phyloP scores from a whole-genome alignment of 352 stramenopile species.

The Pelagophyceae sp. region DNA sequence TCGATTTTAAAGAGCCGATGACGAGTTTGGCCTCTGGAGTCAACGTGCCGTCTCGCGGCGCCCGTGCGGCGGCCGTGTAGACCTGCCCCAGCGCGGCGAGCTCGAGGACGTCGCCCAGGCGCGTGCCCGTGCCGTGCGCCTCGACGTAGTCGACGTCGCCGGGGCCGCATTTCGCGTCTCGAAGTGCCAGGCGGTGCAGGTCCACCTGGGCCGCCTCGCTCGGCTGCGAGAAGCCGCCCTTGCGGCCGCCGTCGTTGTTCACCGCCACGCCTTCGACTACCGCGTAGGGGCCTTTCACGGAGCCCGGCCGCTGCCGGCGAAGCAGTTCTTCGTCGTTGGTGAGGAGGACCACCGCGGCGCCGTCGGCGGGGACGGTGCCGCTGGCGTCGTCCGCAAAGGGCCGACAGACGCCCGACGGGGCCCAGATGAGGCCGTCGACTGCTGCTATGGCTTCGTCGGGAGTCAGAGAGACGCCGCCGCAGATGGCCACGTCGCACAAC shows the following conservation, averaged over 20 bases:
- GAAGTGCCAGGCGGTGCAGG: neutral
- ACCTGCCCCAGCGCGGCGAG: conserved; percentile 31
- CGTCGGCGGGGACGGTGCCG: neutral
- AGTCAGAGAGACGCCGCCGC: neutral
- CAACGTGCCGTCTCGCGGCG: conserved; percentile 20
- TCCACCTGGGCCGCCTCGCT: neutral
- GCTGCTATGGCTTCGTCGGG: neutral
- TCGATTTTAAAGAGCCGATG: conserved; percentile 43
- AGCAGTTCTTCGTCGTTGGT: no score
- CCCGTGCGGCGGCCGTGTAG: conserved; percentile 1
- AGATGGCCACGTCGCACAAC: neutral
- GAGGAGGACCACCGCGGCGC: neutral
- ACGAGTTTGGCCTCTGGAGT: conserved; percentile 19
- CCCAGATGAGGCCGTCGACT: neutral
- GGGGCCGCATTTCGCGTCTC: neutral
- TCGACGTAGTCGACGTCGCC: conserved; percentile 40
- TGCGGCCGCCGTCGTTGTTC: neutral
- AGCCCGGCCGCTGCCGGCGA: no score
- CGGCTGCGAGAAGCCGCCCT: neutral
- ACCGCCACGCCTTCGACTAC: neutral
- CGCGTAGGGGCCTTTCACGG: no score
- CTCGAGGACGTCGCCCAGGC: conserved; percentile 47
- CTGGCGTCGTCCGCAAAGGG: neutral
- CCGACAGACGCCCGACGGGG: neutral
- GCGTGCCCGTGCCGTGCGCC: conserved; percentile 44